Conservation (phyloP, 2,329 filamentous ascomycete genomes). For the Arthrobotrys sphaeroides region DNA sequence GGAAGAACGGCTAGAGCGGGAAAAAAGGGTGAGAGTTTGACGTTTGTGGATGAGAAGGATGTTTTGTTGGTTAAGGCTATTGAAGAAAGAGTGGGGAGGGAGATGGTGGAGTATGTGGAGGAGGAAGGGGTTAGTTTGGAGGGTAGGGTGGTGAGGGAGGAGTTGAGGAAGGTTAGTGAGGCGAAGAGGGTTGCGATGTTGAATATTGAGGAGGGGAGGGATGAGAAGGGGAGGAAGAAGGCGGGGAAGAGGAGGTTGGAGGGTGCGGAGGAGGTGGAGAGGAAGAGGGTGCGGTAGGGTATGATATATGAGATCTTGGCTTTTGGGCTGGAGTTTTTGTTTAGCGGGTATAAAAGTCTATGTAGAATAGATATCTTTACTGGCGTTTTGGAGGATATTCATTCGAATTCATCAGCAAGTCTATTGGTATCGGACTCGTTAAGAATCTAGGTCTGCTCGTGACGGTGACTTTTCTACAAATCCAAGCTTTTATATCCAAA, state of each 20-base stretch:
- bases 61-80: slow-evolving; percentile 91
- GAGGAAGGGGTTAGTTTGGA: slow-evolving; percentile 97
- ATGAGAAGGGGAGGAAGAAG: slow-evolving; percentile 81
- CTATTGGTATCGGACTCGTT: not conserved
- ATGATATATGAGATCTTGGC: no score
- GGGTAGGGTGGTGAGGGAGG: slow-evolving; percentile 82
- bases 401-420: not conserved
- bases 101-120: slow-evolving; percentile 79
- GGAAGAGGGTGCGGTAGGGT: slow-evolving; percentile 64
- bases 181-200: slow-evolving; percentile 92
- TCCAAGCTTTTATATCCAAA: not conserved
- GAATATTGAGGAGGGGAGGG: slow-evolving; percentile 89
- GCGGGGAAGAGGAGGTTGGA: slow-evolving; percentile 63
- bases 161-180: slow-evolving; percentile 88
- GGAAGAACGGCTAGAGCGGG: slow-evolving; percentile 95
- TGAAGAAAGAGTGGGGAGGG: slow-evolving; percentile 79
- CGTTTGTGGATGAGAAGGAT: slow-evolving; percentile 90
- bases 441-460: slow-evolving; percentile 5
- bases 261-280: slow-evolving; percentile 61
- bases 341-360: slow-evolving; percentile 28
- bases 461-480: not conserved
- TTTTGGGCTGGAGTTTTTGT: slow-evolving; percentile 32
- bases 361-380: slow-evolving; percentile 22
- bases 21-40: slow-evolving; percentile 80
- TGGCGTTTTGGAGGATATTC: slow-evolving; percentile 24